Percentiles rank a stretch among this genome's conserved stretches.
These are phyloP conservation scores for Fusarium paranaense DNA, from an alignment of 2,329 filamentous ascomycete genomes.

Conservation along the genomic window DNA sequence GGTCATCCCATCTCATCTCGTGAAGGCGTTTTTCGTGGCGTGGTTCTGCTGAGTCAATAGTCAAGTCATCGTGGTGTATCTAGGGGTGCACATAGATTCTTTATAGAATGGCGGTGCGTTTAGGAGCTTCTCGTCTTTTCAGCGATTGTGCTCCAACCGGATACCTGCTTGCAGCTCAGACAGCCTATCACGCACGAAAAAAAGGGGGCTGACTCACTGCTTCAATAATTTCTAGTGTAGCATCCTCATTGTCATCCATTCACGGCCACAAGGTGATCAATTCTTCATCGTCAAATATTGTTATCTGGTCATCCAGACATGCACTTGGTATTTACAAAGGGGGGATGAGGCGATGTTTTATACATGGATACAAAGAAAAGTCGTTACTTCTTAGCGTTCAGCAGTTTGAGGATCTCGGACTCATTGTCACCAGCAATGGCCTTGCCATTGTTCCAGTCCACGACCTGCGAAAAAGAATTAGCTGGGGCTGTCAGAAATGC, in stretches of 20 bases:
- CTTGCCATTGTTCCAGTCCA: conserved; percentile 94
- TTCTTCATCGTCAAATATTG: conserved; percentile 15
- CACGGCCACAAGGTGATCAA: not conserved
- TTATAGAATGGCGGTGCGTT: not conserved
- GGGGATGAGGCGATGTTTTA: conserved; percentile 25
- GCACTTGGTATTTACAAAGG: conserved; percentile 28
- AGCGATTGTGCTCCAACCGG: not conserved
- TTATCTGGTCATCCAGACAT: not conserved
- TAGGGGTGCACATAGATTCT: not conserved
- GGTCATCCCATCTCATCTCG: not conserved
- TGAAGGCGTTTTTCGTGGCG: not conserved
- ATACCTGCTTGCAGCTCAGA: not conserved
- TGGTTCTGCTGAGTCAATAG: not conserved
- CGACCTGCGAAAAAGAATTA: conserved; percentile 58
- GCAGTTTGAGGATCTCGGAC: conserved; percentile 88
- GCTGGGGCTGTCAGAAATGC: not conserved
- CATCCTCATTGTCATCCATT: not conserved
- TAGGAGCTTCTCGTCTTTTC: not conserved
- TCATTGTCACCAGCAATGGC: conserved; percentile 82
- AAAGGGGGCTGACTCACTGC: not conserved
- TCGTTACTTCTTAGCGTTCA: conserved; percentile 66
- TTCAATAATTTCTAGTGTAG: not conserved
- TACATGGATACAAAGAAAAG: conserved; percentile 24
- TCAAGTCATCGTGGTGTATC: not conserved
- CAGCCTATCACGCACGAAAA: not conserved